These are phyloP conservation scores for Fusarium sp. DNA, from an alignment of 2,329 filamentous ascomycete species.

Conservation along the genomic window DNA sequence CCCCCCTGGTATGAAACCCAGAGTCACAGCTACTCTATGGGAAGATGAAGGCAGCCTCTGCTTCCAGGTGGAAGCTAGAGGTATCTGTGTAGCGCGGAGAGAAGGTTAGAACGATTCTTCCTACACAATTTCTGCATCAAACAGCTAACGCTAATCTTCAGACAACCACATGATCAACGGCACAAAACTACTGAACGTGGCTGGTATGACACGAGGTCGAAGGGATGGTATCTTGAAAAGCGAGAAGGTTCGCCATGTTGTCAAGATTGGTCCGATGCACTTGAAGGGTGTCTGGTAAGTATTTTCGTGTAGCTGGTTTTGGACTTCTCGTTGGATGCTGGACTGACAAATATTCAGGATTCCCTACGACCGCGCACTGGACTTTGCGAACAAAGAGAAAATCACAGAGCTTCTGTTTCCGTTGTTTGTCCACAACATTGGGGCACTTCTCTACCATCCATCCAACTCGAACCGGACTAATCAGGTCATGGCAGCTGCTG, in stretches of 20 bases:
- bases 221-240: conserved; percentile 97
- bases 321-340: neutral
- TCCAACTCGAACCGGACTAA: conserved; percentile 86
- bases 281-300: conserved; percentile 95
- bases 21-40: conserved; percentile 96
- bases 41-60: conserved; percentile 98
- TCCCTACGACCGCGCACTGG: conserved; percentile 95
- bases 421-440: conserved; percentile 97
- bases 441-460: conserved; percentile 91
- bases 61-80: conserved; percentile 96
- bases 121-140: neutral
- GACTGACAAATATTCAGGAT: conserved; percentile 74
- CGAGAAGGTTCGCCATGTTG: conserved; percentile 95
- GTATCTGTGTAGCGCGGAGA: conserved; percentile 92
- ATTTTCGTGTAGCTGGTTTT: conserved; percentile 16
- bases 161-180: conserved; percentile 99
- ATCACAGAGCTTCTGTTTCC: conserved; percentile 96
- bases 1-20: conserved; percentile 93
- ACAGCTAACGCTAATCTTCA: conserved; percentile 54
- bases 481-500: conserved; percentile 87
- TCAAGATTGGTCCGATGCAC: conserved; percentile 99
- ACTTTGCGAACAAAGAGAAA: conserved; percentile 99
- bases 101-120: conserved; percentile 73
- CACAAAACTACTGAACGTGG: conserved; percentile 95
- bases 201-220: conserved; percentile 96